These are phyloP conservation scores for Phyllosticta citrichinensis DNA, from an alignment of 2,329 filamentous ascomycete genomes.

Conservation along the genomic window DNA sequence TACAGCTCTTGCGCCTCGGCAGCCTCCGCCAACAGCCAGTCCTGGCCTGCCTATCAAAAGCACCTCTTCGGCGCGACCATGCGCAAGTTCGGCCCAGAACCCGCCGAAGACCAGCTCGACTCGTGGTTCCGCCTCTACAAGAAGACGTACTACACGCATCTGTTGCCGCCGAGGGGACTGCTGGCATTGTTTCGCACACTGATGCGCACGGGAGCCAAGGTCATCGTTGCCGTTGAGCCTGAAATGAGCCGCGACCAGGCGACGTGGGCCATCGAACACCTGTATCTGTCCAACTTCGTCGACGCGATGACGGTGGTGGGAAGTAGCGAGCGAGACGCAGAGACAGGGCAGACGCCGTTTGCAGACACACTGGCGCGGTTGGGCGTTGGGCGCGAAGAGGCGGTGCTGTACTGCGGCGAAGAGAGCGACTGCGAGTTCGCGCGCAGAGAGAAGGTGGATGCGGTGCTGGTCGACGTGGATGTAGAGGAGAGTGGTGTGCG, in stretches of 20 bases:
- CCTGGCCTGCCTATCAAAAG: constrained; percentile 1
- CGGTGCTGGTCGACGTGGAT: neutral
- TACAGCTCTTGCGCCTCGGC: neutral
- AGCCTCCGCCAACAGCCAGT: neutral
- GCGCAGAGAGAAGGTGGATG: neutral
- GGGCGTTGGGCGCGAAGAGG: constrained; percentile 2
- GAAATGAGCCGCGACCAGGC: neutral
- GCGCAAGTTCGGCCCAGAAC: neutral
- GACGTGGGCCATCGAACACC: constrained; percentile 8
- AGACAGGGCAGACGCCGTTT: neutral
- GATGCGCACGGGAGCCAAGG: neutral
- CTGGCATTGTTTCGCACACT: constrained; percentile 4
- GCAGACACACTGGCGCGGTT: neutral
- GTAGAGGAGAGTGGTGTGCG: neutral
- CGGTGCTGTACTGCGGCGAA: neutral
- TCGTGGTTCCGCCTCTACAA: constrained; percentile 8
- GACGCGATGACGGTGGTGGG: constrained; percentile 2
- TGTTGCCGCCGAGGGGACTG: constrained; percentile 2
- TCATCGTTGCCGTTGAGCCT: neutral
- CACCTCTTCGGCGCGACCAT: neutral
- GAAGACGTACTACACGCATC: constrained; percentile 7
- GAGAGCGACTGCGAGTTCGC: neutral
- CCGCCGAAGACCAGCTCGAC: neutral
- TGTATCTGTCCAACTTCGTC: constrained; percentile 9
- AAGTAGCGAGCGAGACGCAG: neutral